A percentile compares a stretch with the other conserved stretches of the same genome.
Conservation (phyloP, 495 filamentous ascomycete genomes). For the Aspergillus heteromorphus region DNA sequence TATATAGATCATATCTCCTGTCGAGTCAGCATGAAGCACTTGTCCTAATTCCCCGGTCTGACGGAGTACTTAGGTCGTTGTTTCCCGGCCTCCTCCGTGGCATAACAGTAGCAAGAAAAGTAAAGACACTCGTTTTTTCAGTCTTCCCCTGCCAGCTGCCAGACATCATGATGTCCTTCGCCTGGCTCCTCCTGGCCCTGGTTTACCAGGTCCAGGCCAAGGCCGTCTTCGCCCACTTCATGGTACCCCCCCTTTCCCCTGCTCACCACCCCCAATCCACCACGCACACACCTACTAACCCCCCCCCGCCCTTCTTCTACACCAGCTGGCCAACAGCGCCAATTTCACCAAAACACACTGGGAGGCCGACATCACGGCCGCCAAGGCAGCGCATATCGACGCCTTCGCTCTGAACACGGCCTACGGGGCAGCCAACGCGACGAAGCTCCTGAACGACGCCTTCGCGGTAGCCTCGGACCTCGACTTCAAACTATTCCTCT, state of each 20-base stretch:
- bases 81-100: not conserved
- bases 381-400: slow-evolving; percentile 60
- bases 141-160: not conserved
- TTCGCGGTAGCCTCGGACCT: slow-evolving; percentile 50
- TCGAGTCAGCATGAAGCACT: not conserved
- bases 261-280: not conserved
- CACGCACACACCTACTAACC: not conserved
- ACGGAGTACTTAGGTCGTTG: not conserved
- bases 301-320: not conserved
- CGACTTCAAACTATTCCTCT: slow-evolving; percentile 62
- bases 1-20: not conserved
- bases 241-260: slow-evolving; percentile 15
- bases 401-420: slow-evolving; percentile 71
- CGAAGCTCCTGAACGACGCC: slow-evolving; percentile 42
- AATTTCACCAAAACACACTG: slow-evolving; percentile 41
- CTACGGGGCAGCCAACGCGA: slow-evolving; percentile 39
- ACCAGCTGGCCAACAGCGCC: slow-evolving; percentile 22
- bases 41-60: not conserved
- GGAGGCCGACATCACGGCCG: slow-evolving; percentile 53
- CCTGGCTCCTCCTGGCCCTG: not conserved
- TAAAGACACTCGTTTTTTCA: not conserved
- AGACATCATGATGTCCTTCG: not conserved
- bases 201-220: slow-evolving; percentile 15
- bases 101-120: too few relatives aligned
- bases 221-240: slow-evolving; percentile 34